Evolutionary conservation across 352 stramenopile genomes (phyloP), one percentile per base, ranked within the genome.

Genomic region (Achlya hypogyna): DNA sequence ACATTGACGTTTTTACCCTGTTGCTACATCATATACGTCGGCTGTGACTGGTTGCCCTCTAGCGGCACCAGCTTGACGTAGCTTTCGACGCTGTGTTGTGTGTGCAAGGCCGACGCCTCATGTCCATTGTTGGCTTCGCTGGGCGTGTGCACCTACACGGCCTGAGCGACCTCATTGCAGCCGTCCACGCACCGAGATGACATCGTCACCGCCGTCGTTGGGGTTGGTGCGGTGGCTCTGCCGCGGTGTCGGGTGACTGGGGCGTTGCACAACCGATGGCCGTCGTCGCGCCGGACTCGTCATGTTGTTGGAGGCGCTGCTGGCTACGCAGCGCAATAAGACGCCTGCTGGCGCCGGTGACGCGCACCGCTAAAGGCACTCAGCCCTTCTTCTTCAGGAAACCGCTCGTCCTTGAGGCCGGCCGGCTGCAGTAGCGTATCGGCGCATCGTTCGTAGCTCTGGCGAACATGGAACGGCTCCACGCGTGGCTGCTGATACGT

Each of bases 371-470:
- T 56, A 35, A 56, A 56, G 10, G 31, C 31, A 35, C 49, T 56
- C 49, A 56, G 31, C 16, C 22, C 42, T 49, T 56, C 49, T 38
- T 56, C 49, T 56, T 56, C 49, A 3, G 49, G 49, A 20, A 22
- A 56, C 31, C 31, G 25, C 10, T 56, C 49, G 10, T 66, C 23
- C 28, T 54, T 66, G 25, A 5, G 23, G 18, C 25, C 49, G 28
- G 59, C 38, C 14, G 59, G 59, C 29, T 66, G 47, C 47, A 66
- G 23, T n/a, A 66, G 47, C 14, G 47, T 66, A n/a, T 66, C 42
- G 47, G 42, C 59, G 25, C 59, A 66, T 18, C 9, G 12, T 20
- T 66, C 59, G 47, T 58, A 66, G 28, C 59, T 66, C 8, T 31
- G 35, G 5, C 59, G 59, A 20, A 23, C 20, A 32, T 65, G 38